Evolutionary conservation across 768 basidiomycete genomes (phyloP), one percentile per base, ranked within the genome.

Genomic region (Phylloporus sp.): DNA sequence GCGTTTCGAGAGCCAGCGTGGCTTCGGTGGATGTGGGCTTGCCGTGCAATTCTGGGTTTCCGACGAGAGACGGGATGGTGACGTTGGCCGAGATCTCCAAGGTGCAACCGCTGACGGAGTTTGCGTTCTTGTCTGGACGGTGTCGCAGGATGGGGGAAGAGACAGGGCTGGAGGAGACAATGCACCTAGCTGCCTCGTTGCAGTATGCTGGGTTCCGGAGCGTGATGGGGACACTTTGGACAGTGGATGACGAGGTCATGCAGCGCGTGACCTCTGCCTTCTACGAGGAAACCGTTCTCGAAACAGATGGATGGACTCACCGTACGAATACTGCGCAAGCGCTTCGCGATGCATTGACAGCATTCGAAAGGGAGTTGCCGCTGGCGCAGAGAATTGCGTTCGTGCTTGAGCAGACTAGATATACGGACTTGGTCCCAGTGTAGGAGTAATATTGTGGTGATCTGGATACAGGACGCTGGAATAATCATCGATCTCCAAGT

Each of bases 401-500:
- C 51, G 65, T 10, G 51, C 52, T 32, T 69, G 53, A 59, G n/a
- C n/a, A 41, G 6, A 3, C 12, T n/a, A n/a, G n/a, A n/a, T n/a
- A n/a, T n/a, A n/a, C n/a, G n/a, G n/a, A n/a, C n/a, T n/a, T n/a
- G n/a, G 36, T 52, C n/a, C n/a, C n/a, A n/a, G n/a, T n/a, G n/a
- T n/a, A n/a, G n/a, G n/a, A n/a, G n/a, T n/a, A n/a, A n/a, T n/a
- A n/a, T n/a, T n/a, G n/a, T n/a, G n/a, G n/a, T n/a, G n/a, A n/a
- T n/a, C n/a, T n/a, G n/a, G 55, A 47, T 41, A 53, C 59, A 43
- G 46, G 32, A 16, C 28, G 29, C 51, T 6, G 18, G 1, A 31
- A 59, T 72, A 84, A 49, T 85, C 81, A 53, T 81, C 79, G 13
- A 84, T 79, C 67, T 95, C 91, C 45, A 93, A 69, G 61, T 92